These are phyloP conservation scores for Chaetoceros muelleri DNA, from an alignment of 108 stramenopile genomes.

Conservation along the genomic window DNA sequence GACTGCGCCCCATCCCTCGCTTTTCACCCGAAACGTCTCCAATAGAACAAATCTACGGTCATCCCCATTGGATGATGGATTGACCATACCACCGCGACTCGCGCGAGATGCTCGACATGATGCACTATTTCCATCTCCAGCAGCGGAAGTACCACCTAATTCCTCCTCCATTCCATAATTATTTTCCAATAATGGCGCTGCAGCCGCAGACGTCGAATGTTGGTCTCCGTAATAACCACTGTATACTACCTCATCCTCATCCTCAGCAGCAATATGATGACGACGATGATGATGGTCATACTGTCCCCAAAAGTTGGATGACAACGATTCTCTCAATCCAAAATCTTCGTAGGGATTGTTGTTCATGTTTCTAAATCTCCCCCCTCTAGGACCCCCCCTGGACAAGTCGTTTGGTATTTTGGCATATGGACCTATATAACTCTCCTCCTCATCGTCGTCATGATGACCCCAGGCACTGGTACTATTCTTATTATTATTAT, in stretches of 20 bases:
- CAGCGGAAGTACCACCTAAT: background rate
- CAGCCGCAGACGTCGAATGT: background rate
- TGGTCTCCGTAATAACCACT: too few species aligned
- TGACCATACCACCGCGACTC: background rate
- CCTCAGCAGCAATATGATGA: background rate
- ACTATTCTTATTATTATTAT: too few species aligned
- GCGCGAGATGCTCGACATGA: slow-evolving; percentile 5
- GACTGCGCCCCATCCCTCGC: slow-evolving; percentile 59
- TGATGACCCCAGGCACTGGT: background rate
- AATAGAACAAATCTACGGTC: slow-evolving; percentile 50
- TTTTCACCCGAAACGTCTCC: slow-evolving; percentile 29
- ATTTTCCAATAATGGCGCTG: background rate
- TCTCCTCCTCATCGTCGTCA: background rate
- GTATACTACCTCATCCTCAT: too few species aligned
- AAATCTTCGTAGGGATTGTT: background rate
- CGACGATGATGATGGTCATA: background rate
- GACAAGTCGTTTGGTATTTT: background rate
- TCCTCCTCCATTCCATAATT: background rate
- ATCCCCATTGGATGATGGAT: background rate
- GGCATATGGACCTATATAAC: background rate
- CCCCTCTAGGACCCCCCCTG: background rate
- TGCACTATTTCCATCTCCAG: slow-evolving; percentile 3
- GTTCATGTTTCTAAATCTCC: background rate
- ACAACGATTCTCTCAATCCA: background rate
- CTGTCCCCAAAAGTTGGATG: background rate